Evolutionary conservation across 768 basidiomycete genomes (phyloP).

Genomic region (Russula abietina): DNA sequence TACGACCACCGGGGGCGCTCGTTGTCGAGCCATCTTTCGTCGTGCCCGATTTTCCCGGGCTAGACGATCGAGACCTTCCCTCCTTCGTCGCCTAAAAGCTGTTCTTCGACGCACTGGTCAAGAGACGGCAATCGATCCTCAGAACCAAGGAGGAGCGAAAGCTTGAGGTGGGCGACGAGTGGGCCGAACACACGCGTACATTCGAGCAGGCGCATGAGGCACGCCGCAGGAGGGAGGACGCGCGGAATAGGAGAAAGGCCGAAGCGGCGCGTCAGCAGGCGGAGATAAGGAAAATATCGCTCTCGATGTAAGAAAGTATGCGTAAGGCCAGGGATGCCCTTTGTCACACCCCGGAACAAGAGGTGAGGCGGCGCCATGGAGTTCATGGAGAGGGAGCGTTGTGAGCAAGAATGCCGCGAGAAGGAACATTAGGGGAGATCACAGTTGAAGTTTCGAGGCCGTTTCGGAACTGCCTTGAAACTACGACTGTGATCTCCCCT

Average conservation of each 20-base stretch:
- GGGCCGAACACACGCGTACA: not conserved
- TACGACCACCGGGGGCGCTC: constrained; percentile 10
- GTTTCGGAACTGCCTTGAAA: too few species aligned
- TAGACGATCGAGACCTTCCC: not conserved
- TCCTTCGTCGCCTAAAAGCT: not conserved
- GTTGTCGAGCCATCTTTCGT: not conserved
- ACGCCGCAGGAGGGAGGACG: not conserved
- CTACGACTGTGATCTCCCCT: too few species aligned
- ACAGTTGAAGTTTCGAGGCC: too few species aligned
- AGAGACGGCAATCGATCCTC: not conserved
- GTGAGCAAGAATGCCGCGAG: too few species aligned
- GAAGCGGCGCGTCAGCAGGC: not conserved
- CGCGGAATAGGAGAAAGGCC: constrained; percentile 4
- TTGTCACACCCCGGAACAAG: too few species aligned
- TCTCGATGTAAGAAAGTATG: constrained; percentile 4
- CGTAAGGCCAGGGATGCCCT: too few species aligned
- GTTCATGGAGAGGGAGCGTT: not conserved
- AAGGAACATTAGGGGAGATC: too few species aligned
- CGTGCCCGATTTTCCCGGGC: not conserved
- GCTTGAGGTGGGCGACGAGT: not conserved
- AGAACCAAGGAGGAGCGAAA: not conserved
- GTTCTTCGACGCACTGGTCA: constrained; percentile 13
- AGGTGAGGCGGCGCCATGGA: too few species aligned
- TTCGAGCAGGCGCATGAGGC: constrained; percentile 1
- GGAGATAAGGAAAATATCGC: not conserved